Conservation (phyloP, 164 flowering plant species). For the Protea cynaroides region DNA sequence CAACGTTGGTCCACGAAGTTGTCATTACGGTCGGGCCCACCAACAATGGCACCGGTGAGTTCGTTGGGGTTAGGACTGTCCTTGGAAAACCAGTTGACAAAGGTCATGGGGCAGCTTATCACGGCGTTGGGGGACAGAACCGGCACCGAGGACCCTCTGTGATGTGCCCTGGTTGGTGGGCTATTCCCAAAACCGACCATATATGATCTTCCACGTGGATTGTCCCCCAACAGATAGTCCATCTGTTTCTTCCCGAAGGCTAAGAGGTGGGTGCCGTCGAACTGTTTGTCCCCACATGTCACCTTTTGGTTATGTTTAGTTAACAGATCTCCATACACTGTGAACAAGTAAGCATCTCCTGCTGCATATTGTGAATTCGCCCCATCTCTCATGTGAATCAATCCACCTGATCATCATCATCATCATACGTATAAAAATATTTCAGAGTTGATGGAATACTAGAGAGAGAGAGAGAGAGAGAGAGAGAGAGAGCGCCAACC, state of each 20-base stretch:
- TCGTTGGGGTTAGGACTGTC: slow-evolving; percentile 60
- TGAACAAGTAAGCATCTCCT: slow-evolving; percentile 52
- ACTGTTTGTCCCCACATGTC: slow-evolving; percentile 43
- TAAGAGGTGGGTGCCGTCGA: slow-evolving; percentile 38
- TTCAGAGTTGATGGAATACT: neutral
- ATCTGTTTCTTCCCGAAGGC: slow-evolving; percentile 80
- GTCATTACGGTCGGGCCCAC: slow-evolving; percentile 80
- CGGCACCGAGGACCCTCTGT: slow-evolving; percentile 84
- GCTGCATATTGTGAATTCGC: slow-evolving; percentile 88
- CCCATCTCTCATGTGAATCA: slow-evolving; percentile 76
- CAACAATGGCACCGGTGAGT: slow-evolving; percentile 87
- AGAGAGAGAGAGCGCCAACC: slow-evolving; percentile 31
- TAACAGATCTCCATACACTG: slow-evolving; percentile 58
- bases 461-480: neutral
- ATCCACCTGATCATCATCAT: slow-evolving; percentile 48
- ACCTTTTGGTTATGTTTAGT: slow-evolving; percentile 41
- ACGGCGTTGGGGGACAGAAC: neutral
- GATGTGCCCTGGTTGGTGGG: slow-evolving; percentile 75
- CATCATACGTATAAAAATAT: too few relatives aligned
- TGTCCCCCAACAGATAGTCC: slow-evolving; percentile 75
- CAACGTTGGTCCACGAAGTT: slow-evolving; percentile 55
- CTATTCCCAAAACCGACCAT: slow-evolving; percentile 88
- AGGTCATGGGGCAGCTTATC: slow-evolving; percentile 63
- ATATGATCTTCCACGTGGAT: slow-evolving; percentile 67
- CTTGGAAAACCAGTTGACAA: slow-evolving; percentile 41